A percentile compares a stretch with the other conserved stretches of the same genome.
phyloP scores from a whole-genome alignment of 257 asterid genomes.

The Fraxinus excelsior region DNA sequence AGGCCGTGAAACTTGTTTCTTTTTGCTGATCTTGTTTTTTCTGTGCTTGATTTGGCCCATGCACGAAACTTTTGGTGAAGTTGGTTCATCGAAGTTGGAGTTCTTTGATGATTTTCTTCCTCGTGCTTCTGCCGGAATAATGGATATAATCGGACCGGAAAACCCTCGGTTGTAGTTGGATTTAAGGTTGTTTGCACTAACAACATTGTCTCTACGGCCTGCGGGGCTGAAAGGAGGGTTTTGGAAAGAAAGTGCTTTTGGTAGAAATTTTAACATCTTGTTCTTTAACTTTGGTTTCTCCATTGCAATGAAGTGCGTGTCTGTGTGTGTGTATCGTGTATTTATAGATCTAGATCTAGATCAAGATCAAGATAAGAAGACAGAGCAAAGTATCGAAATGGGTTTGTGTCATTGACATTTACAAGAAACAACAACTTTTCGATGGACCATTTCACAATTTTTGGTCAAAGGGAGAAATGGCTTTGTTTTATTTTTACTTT shows the following conservation, averaged over 20 bases:
- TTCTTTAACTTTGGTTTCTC: conserved; percentile 46
- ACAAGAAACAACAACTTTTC: background rate
- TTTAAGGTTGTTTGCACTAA: conserved; percentile 17
- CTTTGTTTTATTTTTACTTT: background rate
- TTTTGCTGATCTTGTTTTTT: conserved; percentile 32
- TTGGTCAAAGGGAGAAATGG: conserved; percentile 37
- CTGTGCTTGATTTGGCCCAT: conserved; percentile 55
- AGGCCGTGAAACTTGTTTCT: conserved; percentile 20
- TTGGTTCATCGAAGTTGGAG: conserved; percentile 51
- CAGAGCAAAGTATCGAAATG: background rate
- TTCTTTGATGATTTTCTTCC: conserved; percentile 27
- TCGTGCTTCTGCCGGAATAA: conserved; percentile 46
- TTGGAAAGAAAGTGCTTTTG: conserved; percentile 45
- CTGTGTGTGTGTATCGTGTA: background rate
- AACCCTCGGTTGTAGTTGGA: conserved; percentile 26
- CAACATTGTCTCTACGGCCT: conserved; percentile 32
- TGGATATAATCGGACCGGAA: conserved; percentile 48
- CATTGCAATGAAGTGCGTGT: conserved; percentile 26
- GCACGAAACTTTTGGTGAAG: conserved; percentile 63
- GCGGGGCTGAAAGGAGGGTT: conserved; percentile 46
- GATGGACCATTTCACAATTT: background rate
- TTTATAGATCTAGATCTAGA: background rate
- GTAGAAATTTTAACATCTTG: conserved; percentile 44
- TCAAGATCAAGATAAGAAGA: background rate
- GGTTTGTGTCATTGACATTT: background rate